Evolutionary conservation across 2,329 filamentous ascomycete genomes (phyloP).

Genomic region (Diaporthe ilicicola): DNA sequence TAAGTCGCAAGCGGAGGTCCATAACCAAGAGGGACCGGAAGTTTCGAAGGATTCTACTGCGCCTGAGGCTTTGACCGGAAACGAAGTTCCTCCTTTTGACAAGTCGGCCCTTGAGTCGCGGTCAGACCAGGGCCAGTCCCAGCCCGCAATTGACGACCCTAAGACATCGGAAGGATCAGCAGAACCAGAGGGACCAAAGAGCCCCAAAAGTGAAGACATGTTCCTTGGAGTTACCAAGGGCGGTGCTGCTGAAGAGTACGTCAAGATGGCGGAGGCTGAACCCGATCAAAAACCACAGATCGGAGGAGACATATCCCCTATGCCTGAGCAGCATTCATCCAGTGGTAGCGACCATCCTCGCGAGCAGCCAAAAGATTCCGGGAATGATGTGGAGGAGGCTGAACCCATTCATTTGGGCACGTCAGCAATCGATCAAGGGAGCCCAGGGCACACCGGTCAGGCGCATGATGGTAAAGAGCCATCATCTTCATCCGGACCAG

Average conservation of each 20-base stretch:
- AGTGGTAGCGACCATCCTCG: background rate
- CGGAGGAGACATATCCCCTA: background rate
- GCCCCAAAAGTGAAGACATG: background rate
- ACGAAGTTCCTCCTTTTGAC: background rate
- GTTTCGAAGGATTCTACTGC: no score
- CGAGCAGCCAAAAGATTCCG: background rate
- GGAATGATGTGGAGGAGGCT: background rate
- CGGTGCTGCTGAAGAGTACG: conserved; percentile 26
- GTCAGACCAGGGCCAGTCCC: background rate
- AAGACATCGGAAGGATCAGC: background rate
- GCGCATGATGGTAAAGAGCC: background rate
- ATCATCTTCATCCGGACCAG: background rate
- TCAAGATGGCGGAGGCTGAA: conserved; percentile 14
- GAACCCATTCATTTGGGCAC: background rate
- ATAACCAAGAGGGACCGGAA: background rate
- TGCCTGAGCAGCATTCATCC: background rate
- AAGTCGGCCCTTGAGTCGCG: background rate
- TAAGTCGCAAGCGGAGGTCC: background rate
- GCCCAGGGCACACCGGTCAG: background rate
- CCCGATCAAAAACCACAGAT: background rate
- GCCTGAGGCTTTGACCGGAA: background rate
- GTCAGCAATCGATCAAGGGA: background rate
- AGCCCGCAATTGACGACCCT: background rate
- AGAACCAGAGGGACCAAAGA: background rate
- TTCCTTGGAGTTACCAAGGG: conserved; percentile 13